Percentiles rank a stretch among this genome's conserved stretches.
phyloP scores from a whole-genome alignment of 2,329 filamentous ascomycete genomes.

The Paracamarosporium sp. region DNA sequence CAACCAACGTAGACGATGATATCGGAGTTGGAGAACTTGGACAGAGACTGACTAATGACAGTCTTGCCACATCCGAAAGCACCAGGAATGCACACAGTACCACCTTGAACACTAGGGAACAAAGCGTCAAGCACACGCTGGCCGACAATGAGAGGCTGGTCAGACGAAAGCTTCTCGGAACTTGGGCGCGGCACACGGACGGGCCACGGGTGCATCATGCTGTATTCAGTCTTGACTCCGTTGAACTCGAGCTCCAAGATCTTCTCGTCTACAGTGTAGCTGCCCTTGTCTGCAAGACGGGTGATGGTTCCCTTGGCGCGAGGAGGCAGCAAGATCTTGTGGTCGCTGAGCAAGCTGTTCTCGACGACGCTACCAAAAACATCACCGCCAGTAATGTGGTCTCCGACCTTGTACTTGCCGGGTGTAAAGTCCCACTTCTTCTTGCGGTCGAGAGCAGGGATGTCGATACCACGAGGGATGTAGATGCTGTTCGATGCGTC shows the following conservation, averaged over 20 bases:
- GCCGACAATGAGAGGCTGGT: constrained; percentile 92
- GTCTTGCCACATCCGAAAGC: constrained; percentile 99
- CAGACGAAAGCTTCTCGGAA: constrained; percentile 88
- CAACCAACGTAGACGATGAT: constrained; percentile 96
- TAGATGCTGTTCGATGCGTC: constrained; percentile 86
- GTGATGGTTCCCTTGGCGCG: constrained; percentile 91
- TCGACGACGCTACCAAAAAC: constrained; percentile 95
- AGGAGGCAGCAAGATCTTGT: constrained; percentile 92
- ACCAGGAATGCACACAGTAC: constrained; percentile 96
- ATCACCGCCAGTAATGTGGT: constrained; percentile 95
- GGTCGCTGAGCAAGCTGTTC: constrained; percentile 91
- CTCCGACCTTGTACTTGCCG: constrained; percentile 83
- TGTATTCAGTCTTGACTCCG: constrained; percentile 89
- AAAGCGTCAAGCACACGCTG: constrained; percentile 96
- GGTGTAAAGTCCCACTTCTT: constrained; percentile 98
- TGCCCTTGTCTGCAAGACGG: constrained; percentile 85
- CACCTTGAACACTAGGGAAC: constrained; percentile 95
- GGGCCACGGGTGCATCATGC: constrained; percentile 99
- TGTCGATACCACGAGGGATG: constrained; percentile 91
- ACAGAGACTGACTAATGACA: constrained; percentile 97
- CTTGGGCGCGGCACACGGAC: constrained; percentile 93
- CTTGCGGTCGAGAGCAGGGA: constrained; percentile 84
- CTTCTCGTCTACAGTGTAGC: constrained; percentile 93
- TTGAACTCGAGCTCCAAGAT: constrained; percentile 97
- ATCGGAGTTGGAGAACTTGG: constrained; percentile 99